phyloP scores from a whole-genome alignment of 2,329 filamentous ascomycete species.

The Rutstroemia sp. region DNA sequence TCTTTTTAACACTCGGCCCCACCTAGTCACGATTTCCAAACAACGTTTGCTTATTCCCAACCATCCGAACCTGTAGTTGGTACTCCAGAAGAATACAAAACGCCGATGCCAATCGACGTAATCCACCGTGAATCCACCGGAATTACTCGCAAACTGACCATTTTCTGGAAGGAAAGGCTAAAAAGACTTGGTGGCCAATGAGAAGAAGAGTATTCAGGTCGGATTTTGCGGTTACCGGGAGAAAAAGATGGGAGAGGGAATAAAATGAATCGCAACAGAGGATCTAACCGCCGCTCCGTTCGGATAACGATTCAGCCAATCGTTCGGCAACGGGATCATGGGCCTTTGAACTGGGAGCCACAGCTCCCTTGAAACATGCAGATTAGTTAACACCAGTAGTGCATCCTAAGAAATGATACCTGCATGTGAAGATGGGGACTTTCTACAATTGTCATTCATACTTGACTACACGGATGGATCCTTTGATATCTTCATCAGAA shows the following conservation, averaged over 20 bases:
- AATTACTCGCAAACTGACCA: conserved; percentile 3
- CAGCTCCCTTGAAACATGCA: neutral
- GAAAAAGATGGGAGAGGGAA: neutral
- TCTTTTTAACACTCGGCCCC: neutral
- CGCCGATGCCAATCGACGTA: neutral
- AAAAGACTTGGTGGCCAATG: neutral
- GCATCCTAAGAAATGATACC: neutral
- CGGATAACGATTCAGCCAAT: conserved; percentile 1
- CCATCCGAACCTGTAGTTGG: neutral
- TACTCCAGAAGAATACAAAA: neutral
- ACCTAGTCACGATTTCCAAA: neutral
- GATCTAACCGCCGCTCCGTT: neutral
- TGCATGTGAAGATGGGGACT: neutral
- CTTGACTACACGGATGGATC: neutral
- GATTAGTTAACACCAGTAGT: neutral
- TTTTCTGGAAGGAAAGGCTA: neutral
- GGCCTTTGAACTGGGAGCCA: conserved; percentile 1
- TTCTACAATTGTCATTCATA: too few species aligned
- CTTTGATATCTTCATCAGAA: neutral
- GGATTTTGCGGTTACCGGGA: neutral
- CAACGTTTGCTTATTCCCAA: neutral
- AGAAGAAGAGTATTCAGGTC: neutral
- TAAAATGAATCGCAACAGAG: neutral
- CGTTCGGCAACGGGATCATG: conserved; percentile 2
- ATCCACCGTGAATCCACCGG: neutral